Evolutionary conservation across 805 yeast genomes (phyloP), one percentile per base, ranked within the genome.

Genomic region (Candida sphagnicola): DNA sequence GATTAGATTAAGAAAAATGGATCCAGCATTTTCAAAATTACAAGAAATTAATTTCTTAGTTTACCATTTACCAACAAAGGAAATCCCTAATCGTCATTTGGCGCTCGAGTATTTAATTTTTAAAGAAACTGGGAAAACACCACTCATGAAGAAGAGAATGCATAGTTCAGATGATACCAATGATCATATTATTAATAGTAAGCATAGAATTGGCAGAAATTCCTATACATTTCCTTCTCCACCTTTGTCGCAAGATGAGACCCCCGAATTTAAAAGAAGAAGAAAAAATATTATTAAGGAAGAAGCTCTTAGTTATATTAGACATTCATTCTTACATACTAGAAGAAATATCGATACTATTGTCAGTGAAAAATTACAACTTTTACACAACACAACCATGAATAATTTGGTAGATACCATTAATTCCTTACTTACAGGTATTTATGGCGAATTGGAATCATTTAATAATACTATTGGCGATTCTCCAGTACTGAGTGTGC

Each of bases 1-100:
- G 16, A 45, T 45, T 15, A 21, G 48, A 30, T 38, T 45, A 31
- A 39, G 48, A 34, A 45, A 45, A 37, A 45, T 45, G 48, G 48
- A 45, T 26, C 48, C 48, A 11, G 48, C 48, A 5, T 45, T 45
- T 31, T 39, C 44, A 15, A 45, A 45, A 30, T 39, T 45, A 28
- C 48, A 45, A 38, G 48, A 45, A 37, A 45, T 45, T 21, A 45
- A 45, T 34, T 45, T 39, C 23, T 42, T 45, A 31, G 48, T 45
- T 4, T 45, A 45, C 28, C 43, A 39, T 28, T 42, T 45, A 26
- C 37, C 38, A 11, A 42, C 28, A 16, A 45, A 45, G 26, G 48
- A 45, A 25, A 45, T 45, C n/a, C 48, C 48, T 11, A 40, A 40
- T 34, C 37, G 48, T 10, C 37, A 42, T 23, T 16, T 45, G 6